Base-by-base conservation (phyloP, 2,329 filamentous ascomycete species). In the Remersonia thermophila region DNA sequence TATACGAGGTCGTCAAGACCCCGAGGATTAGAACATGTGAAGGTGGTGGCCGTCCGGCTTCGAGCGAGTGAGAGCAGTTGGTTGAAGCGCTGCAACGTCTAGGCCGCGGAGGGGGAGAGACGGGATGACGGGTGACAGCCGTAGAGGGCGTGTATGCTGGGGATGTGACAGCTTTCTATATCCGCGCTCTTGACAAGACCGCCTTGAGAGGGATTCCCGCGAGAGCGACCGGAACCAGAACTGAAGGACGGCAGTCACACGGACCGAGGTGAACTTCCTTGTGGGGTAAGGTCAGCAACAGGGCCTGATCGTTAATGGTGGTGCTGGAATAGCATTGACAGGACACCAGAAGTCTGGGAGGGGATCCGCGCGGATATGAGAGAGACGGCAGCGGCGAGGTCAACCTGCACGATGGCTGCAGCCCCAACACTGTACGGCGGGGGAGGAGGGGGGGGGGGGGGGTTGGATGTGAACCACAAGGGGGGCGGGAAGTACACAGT, bases 1-100 rank as follows among this genome's bases (percentile, higher is more conserved):
- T 47, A 49, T 45, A 9, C 20, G 20, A 30, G 39, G 44, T 44
- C 45, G 40, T 47, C 46, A 48, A 49, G 43, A 49, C 45, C 45
- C 36, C 36, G 42, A 27, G 4, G 27, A 45, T 47, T 44, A 46
- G 35, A 41, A 40, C 38, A 43, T 40, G 33, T 34, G 33, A 38
- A 39, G 47, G 49, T 44, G 46, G 20, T 9, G 20, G 20, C 20
- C 20, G 42, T 37, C 46, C 11, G 41, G 58, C 56, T 61, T 62
- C 58, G 47, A 62, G 62, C 55, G 60, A 63, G 50, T 54, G 59
- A 48, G 52, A 46, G 53, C 47, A 61, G 59, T 61, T 62, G 59
- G 59, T 50, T 55, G 58, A 62, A 62, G 58, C 51, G 47, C 47
- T 44, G 51, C 41, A 50, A 49, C 50, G 55, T 56, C 51, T 48